phyloP scores from a whole-genome alignment of 345 rosid genomes.

The Populus tremula region DNA sequence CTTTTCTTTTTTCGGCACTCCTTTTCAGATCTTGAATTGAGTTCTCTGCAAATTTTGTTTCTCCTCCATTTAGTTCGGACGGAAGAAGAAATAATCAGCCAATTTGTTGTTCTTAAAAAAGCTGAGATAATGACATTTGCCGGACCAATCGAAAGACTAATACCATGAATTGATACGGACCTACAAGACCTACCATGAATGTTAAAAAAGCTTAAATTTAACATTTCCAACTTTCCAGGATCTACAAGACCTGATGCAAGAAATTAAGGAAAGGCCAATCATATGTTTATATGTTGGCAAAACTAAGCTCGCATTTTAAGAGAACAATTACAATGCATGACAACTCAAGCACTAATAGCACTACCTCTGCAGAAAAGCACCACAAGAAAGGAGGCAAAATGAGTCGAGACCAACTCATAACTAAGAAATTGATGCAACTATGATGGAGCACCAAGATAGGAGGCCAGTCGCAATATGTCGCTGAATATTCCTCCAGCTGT shows the following conservation, averaged over 20 bases:
- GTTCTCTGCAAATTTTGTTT: too few relatives aligned
- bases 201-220: not conserved
- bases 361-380: not conserved
- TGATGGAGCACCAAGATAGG: constrained; percentile 95
- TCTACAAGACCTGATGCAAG: not conserved
- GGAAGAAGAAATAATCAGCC: too few relatives aligned
- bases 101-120: too few relatives aligned
- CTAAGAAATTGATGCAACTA: constrained; percentile 16
- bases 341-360: not conserved
- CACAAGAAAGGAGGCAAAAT: not conserved
- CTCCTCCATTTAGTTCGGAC: too few relatives aligned
- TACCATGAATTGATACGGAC: too few relatives aligned
- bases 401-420: not conserved
- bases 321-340: not conserved
- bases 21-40: too few relatives aligned
- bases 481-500: constrained; percentile 98
- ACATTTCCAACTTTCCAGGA: not conserved
- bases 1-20: too few relatives aligned
- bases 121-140: too few relatives aligned
- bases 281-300: not conserved
- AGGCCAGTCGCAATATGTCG: constrained; percentile 81
- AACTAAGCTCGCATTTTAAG: not conserved
- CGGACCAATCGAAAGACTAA: too few relatives aligned
- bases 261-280: not conserved
- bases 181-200: too few relatives aligned